Evolutionary conservation across 768 basidiomycete genomes (phyloP).

Genomic region (Phanerodontia chrysosporium): DNA sequence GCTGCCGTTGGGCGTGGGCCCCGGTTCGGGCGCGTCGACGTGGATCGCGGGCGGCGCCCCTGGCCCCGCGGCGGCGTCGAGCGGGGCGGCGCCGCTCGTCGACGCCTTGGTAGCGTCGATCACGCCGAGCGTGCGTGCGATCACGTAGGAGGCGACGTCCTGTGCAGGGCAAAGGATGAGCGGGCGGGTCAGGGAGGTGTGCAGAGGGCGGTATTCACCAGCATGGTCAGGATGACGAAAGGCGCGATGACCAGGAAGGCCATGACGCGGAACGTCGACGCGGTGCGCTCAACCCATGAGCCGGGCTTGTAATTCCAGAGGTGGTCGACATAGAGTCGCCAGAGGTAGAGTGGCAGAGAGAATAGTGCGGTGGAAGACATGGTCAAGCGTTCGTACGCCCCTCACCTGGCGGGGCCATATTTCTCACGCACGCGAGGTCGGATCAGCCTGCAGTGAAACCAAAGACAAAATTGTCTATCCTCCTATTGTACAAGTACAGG

Average conservation of each 20-base stretch:
- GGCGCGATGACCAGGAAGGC: slow-evolving; percentile 47
- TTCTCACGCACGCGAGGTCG: background rate
- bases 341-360: slow-evolving; percentile 42
- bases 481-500: slow-evolving; percentile 4
- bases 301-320: slow-evolving; percentile 60
- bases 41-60: slow-evolving; percentile 9
- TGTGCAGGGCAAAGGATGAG: slow-evolving; percentile 25
- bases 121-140: slow-evolving; percentile 77
- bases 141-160: slow-evolving; percentile 80
- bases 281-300: slow-evolving; percentile 66
- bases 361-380: slow-evolving; percentile 12
- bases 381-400: background rate
- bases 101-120: slow-evolving; percentile 73
- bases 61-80: slow-evolving; percentile 4
- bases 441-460: background rate
- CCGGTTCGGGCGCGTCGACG: slow-evolving; percentile 11
- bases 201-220: slow-evolving; percentile 42
- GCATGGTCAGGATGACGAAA: slow-evolving; percentile 56
- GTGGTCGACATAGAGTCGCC: slow-evolving; percentile 57
- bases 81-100: slow-evolving; percentile 44
- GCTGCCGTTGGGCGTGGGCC: slow-evolving; percentile 2
- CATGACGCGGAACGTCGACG: slow-evolving; percentile 61
- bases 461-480: background rate
- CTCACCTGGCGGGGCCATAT: background rate
- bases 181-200: background rate